Conservation (phyloP, 768 basidiomycete genomes). For the Rhizopogon vinicolor region DNA sequence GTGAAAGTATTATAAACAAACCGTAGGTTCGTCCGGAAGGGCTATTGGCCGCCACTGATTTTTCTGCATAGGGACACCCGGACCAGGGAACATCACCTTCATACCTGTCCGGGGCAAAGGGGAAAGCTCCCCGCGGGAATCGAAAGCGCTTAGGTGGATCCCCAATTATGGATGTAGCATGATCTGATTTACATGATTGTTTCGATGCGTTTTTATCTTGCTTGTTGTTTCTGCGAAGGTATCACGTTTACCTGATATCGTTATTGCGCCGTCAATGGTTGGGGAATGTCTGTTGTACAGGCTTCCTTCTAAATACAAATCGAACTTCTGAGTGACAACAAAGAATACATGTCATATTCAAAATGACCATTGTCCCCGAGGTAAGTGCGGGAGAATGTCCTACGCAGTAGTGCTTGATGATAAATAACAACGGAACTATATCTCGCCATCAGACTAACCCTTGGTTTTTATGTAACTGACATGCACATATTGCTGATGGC, state of each 20-base stretch:
- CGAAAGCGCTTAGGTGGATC: background rate
- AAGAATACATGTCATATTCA: background rate
- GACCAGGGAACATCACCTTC: background rate
- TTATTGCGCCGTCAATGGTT: background rate
- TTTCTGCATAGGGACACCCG: background rate
- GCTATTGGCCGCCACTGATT: background rate
- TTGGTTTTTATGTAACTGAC: too few relatives aligned
- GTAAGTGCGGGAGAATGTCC: background rate
- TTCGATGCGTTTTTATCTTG: background rate
- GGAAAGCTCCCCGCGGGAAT: background rate
- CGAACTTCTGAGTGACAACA: background rate
- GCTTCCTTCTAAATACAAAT: background rate
- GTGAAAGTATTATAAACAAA: conserved; percentile 49
- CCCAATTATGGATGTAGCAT: background rate
- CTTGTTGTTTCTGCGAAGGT: background rate
- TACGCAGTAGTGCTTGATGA: background rate
- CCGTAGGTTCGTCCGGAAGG: conserved; percentile 33
- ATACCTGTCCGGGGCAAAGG: background rate
- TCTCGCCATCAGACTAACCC: background rate
- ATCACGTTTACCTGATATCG: background rate
- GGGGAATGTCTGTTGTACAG: background rate
- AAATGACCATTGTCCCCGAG: background rate
- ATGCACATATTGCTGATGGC: too few relatives aligned
- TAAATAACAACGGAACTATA: too few relatives aligned
- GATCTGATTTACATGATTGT: background rate